A percentile compares a stretch with the other conserved stretches of the same genome.
Conservation (phyloP, 2,329 filamentous ascomycete genomes). For the Septoria petroselini region DNA sequence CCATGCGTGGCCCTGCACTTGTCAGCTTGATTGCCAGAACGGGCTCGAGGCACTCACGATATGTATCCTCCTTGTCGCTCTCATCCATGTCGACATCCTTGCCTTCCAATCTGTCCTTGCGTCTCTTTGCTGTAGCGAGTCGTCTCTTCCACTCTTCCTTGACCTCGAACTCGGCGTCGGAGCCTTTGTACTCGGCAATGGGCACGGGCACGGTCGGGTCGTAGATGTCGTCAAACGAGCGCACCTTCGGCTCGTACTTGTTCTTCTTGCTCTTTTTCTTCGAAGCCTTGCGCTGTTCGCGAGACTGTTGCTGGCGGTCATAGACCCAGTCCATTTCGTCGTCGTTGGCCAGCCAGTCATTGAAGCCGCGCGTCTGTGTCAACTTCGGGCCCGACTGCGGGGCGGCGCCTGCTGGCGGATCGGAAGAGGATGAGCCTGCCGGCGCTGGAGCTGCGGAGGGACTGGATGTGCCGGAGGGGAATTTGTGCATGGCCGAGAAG, state of each 20-base stretch:
- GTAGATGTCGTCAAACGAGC: constrained; percentile 87
- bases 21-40: constrained; percentile 8
- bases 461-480: constrained; percentile 30
- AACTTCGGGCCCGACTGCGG: constrained; percentile 30
- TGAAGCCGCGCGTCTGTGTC: constrained; percentile 57
- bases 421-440: background rate
- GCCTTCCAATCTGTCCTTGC: constrained; percentile 39
- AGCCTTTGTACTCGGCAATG: constrained; percentile 78
- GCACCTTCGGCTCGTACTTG: constrained; percentile 41
- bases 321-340: constrained; percentile 64
- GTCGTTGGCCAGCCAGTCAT: constrained; percentile 82
- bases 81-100: constrained; percentile 46
- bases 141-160: constrained; percentile 75
- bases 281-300: constrained; percentile 72
- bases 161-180: constrained; percentile 80
- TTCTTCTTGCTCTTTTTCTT: constrained; percentile 64
- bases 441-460: constrained; percentile 21
- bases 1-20: constrained; percentile 34
- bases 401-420: constrained; percentile 30
- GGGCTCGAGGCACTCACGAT: constrained; percentile 6
- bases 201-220: constrained; percentile 79
- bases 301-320: constrained; percentile 54
- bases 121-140: constrained; percentile 68
- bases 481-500: constrained; percentile 42
- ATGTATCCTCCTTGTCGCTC: constrained; percentile 40